Base-by-base conservation (phyloP, 2,329 filamentous ascomycete species). In the Monosporascus sp. region DNA sequence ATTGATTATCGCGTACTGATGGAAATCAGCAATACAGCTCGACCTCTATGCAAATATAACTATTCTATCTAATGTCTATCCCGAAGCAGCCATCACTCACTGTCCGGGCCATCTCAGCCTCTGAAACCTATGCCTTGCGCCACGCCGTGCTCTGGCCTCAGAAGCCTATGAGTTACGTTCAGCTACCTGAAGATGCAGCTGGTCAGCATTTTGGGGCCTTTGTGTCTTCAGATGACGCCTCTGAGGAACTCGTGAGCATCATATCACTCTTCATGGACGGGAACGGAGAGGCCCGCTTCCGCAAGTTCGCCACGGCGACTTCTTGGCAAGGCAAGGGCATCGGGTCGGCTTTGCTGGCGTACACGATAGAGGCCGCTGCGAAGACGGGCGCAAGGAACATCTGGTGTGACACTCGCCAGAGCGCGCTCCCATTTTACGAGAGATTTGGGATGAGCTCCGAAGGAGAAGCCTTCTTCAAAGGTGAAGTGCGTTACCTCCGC, bases 331-430 rank as follows among this genome's bases (percentile, higher is more conserved):
- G 61, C 17, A 57, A 49, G 40, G 61, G 61, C 35, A 53, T 60
- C 44, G 61, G 61, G 38, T 57, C 60, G 19, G 55, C 52, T 19
- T 55, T 63, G n/a, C 53, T 63, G 40, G 41, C 43, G 20, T 51
- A 61, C 48, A 51, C 55, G 26, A 59, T 63, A 45, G 59, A 52
- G 40, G 57, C 53, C 20, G 61, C 61, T 38, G 56, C 47, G 27
- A 49, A 51, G n/a, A 40, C 50, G 17, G 59, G 60, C 11, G 58
- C 59, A 24, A 54, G 53, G 54, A 54, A 43, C 17, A 56, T 63
- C 26, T 63, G 60, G 61, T 63, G 61, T 49, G 61, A 63, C 52
- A 60, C 61, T 19, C 59, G 61, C n/a, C 52, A 55, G 48, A 58
- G 55, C 52, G 60, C 61, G 37, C 52, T 62, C 44, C 53, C 41